A percentile compares a stretch with the other conserved stretches of the same genome.
phyloP scores from a whole-genome alignment of 192 early-diverging fungal genomes.

The Rhizophagus sp. region DNA sequence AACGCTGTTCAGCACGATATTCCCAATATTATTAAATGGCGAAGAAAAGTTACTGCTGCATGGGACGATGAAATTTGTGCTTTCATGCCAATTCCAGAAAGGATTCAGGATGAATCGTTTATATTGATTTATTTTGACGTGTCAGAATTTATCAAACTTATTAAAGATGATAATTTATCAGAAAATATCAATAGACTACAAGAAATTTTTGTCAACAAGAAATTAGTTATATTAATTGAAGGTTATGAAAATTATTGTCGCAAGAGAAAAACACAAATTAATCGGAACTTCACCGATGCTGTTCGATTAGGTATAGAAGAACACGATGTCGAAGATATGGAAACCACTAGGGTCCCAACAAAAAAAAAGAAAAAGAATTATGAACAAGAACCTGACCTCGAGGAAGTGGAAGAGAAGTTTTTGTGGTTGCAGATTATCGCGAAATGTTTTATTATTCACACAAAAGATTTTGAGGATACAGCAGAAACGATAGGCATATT shows the following conservation, averaged over 20 bases:
- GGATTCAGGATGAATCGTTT: conserved; percentile 33
- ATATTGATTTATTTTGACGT: conserved; percentile 30
- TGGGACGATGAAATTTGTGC: conserved; percentile 34
- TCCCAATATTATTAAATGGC: conserved; percentile 40
- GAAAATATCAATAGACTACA: conserved; percentile 20
- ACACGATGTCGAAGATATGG: background rate
- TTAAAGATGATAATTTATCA: conserved; percentile 22
- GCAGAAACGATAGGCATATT: conserved; percentile 34
- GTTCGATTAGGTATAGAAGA: conserved; percentile 28
- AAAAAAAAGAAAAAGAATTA: background rate
- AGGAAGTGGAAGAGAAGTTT: conserved; percentile 34
- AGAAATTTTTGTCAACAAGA: background rate
- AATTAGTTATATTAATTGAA: conserved; percentile 42
- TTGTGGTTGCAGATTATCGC: conserved; percentile 35
- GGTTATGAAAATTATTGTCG: conserved; percentile 41
- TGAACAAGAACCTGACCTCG: conserved; percentile 21
- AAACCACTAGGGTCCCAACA: background rate
- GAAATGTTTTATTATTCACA: conserved; percentile 34
- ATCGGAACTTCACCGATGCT: conserved; percentile 34
- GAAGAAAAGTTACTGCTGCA: conserved; percentile 30
- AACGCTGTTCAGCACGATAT: background rate
- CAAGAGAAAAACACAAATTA: conserved; percentile 25
- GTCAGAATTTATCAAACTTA: conserved; percentile 26
- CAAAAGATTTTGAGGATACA: conserved; percentile 38
- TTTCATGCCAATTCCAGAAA: conserved; percentile 35